These are phyloP conservation scores for Thyridium curvatum DNA, from an alignment of 2,329 filamentous ascomycete genomes.

Conservation along the genomic window DNA sequence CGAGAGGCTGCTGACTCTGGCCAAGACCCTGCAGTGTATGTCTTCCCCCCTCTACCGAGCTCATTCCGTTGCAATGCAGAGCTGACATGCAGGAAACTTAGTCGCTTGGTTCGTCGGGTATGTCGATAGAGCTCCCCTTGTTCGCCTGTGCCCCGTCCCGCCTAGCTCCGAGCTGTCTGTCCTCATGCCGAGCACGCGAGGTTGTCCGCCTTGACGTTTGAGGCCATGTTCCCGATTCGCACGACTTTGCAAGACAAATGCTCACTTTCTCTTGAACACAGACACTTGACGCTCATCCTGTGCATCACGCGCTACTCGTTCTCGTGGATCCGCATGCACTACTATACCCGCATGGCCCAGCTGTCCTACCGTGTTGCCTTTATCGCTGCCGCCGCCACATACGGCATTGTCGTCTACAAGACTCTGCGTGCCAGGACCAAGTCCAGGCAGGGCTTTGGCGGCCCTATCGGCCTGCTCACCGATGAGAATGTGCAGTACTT, in stretches of 20 bases:
- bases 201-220: not conserved
- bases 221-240: slow-evolving; percentile 2
- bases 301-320: slow-evolving; percentile 76
- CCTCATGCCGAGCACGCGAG: not conserved
- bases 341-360: slow-evolving; percentile 66
- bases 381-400: slow-evolving; percentile 80
- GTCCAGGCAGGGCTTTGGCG: slow-evolving; percentile 45
- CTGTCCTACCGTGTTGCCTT: slow-evolving; percentile 90
- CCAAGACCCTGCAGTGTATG: slow-evolving; percentile 87
- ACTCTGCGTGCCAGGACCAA: slow-evolving; percentile 81
- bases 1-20: slow-evolving; percentile 71
- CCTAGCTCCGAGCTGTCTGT: not conserved
- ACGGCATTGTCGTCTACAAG: slow-evolving; percentile 99
- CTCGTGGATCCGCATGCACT: slow-evolving; percentile 87
- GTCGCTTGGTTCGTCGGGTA: slow-evolving; percentile 81
- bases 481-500: slow-evolving; percentile 99
- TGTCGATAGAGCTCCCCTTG: slow-evolving; percentile 27
- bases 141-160: slow-evolving; percentile 6
- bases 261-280: slow-evolving; percentile 25
- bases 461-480: slow-evolving; percentile 59
- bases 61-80: not conserved
- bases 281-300: slow-evolving; percentile 81
- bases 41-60: slow-evolving; percentile 22
- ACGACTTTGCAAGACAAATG: slow-evolving; percentile 5
- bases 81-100: slow-evolving; percentile 17